These are phyloP conservation scores for Echeveria elegans DNA, from an alignment of 164 flowering plant species.

Conservation along the genomic window DNA sequence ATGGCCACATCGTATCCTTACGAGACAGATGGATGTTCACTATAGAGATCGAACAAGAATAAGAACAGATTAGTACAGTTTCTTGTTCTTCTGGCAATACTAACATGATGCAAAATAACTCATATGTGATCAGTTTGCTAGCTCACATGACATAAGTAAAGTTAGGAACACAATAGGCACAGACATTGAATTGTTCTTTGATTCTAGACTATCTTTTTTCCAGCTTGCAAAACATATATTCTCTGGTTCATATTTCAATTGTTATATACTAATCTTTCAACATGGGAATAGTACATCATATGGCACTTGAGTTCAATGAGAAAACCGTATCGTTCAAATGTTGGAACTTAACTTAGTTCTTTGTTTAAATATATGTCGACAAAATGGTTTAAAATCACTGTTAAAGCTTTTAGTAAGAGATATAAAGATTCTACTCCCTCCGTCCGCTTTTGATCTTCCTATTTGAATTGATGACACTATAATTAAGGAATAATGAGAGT, in stretches of 20 bases:
- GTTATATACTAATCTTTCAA: not conserved
- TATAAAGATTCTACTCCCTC: too few relatives aligned
- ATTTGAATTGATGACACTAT: too few relatives aligned
- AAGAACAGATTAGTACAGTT: not conserved
- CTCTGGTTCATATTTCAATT: not conserved
- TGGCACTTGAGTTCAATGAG: not conserved
- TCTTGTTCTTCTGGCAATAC: not conserved
- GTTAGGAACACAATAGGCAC: not conserved
- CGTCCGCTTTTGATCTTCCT: too few relatives aligned
- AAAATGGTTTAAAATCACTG: too few relatives aligned
- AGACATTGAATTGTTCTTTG: constrained; percentile 1
- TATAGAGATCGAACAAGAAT: not conserved
- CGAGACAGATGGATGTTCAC: not conserved
- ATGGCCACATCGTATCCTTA: too few relatives aligned
- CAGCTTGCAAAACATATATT: constrained; percentile 6
- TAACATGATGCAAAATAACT: not conserved
- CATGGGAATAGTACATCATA: not conserved
- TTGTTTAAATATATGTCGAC: not conserved
- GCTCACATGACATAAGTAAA: not conserved
- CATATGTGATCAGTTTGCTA: not conserved
- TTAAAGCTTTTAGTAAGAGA: not conserved
- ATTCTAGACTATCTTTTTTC: not conserved
- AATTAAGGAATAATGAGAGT: too few relatives aligned
- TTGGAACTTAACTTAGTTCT: not conserved
- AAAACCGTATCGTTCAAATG: not conserved